Base-by-base conservation (phyloP, 371 early-diverging fungal species). In the Massospora cicadina region DNA sequence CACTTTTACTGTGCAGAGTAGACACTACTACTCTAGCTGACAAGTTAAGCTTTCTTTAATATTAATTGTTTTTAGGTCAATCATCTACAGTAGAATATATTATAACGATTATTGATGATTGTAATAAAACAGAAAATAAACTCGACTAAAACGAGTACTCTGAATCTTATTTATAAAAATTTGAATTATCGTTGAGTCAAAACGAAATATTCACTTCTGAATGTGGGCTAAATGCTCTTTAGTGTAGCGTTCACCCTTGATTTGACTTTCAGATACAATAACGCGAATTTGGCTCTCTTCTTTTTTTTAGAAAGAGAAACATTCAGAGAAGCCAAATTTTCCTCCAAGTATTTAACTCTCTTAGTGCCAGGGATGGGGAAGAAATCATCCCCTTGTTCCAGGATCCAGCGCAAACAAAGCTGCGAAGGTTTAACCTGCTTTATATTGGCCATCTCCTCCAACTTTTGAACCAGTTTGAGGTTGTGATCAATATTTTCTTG, bases 391-490 rank as follows among this genome's bases (percentile, higher is more conserved):
- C 73, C 73, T 65, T 77, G 75, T 5, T 72, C 70, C 61, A 80
- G 67, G 12, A 85, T 73, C 83, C 85, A 85, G 0, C 80, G 77
- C 43, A 84, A 70, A 3, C 73, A 73, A 13, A 82, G 64, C 67
- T 82, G 79, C 2, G 73, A 63, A 1, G 76, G 60, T 1, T 74
- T 73, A 32, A 68, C 65, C 1, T 72, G 71, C 61, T 79, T 80
- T 65, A 71, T 67, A 13, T 65, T 67, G n/a, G 81, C 81, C 10
- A 81, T 54, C 0, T 26, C 67, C 21, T 71, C 65, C 28, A 82
- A 69, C 27, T 72, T 74, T n/a, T 76, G 67, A 12, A 78, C 82
- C 13, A 83, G 68, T 67, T 77, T 72, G 27, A 81, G 66, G 67
- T 82, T 82, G 64, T 78, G 74, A 0, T 58, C 61, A 64, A 82